These are phyloP conservation scores for Globisporangium spiculum DNA, from an alignment of 352 stramenopile species.

Conservation along the genomic window DNA sequence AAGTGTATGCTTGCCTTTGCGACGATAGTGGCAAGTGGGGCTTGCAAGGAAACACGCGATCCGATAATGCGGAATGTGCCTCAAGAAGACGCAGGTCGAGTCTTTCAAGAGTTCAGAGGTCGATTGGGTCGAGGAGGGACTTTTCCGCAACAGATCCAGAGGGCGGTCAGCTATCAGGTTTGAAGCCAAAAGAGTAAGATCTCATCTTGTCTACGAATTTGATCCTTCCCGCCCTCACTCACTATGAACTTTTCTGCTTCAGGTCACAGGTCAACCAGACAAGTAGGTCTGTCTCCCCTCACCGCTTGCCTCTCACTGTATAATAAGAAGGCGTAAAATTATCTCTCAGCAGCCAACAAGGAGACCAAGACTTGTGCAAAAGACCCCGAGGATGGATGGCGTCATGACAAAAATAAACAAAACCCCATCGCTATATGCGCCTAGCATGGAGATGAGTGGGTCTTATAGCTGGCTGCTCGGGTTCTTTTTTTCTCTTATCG, in stretches of 20 bases:
- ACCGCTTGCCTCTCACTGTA: background rate
- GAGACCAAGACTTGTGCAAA: constrained; percentile 1
- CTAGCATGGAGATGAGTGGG: background rate
- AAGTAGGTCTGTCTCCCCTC: background rate
- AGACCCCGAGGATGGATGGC: constrained; percentile 13
- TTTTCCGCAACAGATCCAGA: constrained; percentile 9
- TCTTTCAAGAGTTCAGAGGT: constrained; percentile 11
- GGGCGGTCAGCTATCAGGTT: background rate
- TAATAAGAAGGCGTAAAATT: constrained; percentile 18
- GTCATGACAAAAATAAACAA: constrained; percentile 11
- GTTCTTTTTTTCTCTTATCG: background rate
- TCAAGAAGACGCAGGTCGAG: constrained; percentile 1
- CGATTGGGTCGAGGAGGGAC: constrained; percentile 3
- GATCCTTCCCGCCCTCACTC: constrained; percentile 13
- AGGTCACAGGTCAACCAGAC: background rate
- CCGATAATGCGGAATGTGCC: background rate
- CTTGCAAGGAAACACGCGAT: background rate
- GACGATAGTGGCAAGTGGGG: background rate
- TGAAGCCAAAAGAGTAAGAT: constrained; percentile 17
- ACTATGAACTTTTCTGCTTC: background rate
- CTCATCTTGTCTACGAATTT: constrained; percentile 28
- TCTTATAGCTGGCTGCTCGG: background rate
- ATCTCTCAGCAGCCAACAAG: constrained; percentile 6
- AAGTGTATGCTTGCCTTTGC: constrained; percentile 3
- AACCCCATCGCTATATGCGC: background rate